Base-by-base conservation (phyloP, 2,329 filamentous ascomycete genomes). In the Didymella segeticola region DNA sequence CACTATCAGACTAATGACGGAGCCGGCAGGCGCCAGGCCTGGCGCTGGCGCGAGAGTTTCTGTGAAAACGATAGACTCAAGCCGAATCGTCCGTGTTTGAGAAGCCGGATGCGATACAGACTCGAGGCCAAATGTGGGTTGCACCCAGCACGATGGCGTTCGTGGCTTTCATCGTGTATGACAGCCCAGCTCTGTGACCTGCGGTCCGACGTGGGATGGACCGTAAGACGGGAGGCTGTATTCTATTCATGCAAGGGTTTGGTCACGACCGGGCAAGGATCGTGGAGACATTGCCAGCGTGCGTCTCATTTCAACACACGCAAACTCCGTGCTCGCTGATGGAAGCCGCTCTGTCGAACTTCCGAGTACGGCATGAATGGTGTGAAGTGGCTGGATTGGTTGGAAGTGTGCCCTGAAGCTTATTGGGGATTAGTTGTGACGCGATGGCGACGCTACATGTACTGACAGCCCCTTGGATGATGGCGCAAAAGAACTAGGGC, bases 401-500 rank as follows among this genome's bases (percentile, higher is more conserved):
- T 39, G 43, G 47, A 47, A 56, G 41, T 26, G 31, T 48, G 41
- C 41, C 38, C 45, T 63, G 60, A 51, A 39, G 58, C 59, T 58
- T 41, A 42, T 36, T 49, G 33, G 17, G 39, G 29, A 17, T 31
- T 46, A 54, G 51, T 36, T 15, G 51, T 54, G 51, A 54, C 51
- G 51, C 51, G 33, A 62, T 56, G 60, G 58, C 60, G 59, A 66
- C 66, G 63, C 69, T 68, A 68, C 62, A 60, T 52, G 56, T 60
- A 62, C 56, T 70, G 69, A 70, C 64, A 70, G 67, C 61, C 67
- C 62, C 61, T 66, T 66, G 64, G 59, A 51, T 45, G 56, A 62
- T 60, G 53, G 63, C 54, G 57, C 58, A 55, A 57, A 58, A 58
- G 45, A 52, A 38, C 41, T 45, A 43, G 48, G 52, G 19, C 57